Base-by-base conservation (phyloP, 208 protist species). In the Crithidia thermophila region DNA sequence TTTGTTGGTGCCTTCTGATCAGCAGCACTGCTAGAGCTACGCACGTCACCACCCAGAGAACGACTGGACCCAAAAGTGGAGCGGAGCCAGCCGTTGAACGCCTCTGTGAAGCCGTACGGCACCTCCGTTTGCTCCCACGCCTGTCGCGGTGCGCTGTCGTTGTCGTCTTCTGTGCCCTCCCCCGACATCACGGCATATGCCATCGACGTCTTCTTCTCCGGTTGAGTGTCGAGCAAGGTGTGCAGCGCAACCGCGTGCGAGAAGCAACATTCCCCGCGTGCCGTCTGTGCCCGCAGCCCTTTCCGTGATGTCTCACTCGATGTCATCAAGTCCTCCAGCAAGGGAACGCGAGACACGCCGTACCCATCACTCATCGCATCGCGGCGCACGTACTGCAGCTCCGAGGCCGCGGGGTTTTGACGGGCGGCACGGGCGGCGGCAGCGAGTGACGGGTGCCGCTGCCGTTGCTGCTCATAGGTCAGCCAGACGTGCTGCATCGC, bases 401-500 rank as follows among this genome's bases (percentile, higher is more conserved):
- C 58, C 11, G 61, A 36, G 13, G 69, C 61, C 0, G 59, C 43
- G 11, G 61, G 71, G 37, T 77, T 64, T 45, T 68, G 72, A 9
- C 45, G 66, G 8, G 57, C 66, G 14, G 40, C 59, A 1, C 67
- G 67, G 30, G 55, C 73, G 6, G 73, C 73, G 3, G 62, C 67
- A 0, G 65, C 45, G 16, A 60, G 39, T 2, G 73, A 74, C 2
- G 62, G 33, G 6, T 53, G 60, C 18, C 61, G 67, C 55, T 70
- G 67, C 14, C 66, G 60, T 16, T 79, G 60, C 60, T 79, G 60
- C 61, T 74, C 60, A n/a, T 56, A 76, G 0, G 66, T 64, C 13
- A 63, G 58, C 62, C 65, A 77, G 8, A 77, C 34, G 21, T 93
- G 79, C 65, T 93, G 87, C 71, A 93, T 63, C 4, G 74, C 79